Evolutionary conservation across 2,329 filamentous ascomycete species (phyloP).

Genomic region (Aspergillus unguis): DNA sequence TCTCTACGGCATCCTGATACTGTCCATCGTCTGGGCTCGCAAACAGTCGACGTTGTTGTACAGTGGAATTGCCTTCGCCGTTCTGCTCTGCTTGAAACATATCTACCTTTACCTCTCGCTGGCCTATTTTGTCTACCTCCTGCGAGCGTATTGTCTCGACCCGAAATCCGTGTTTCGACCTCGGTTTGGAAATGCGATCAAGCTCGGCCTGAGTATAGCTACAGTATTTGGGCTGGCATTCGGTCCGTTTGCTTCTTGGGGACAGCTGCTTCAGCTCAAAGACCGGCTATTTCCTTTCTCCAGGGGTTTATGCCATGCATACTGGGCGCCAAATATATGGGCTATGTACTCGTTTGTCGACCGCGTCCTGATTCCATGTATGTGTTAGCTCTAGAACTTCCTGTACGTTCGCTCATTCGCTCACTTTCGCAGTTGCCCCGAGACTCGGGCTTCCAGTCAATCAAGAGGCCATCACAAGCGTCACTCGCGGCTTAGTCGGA

Average conservation of each 20-base stretch:
- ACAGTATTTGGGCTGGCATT: constrained; percentile 76
- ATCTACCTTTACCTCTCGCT: constrained; percentile 96
- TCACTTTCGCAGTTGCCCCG: constrained; percentile 66
- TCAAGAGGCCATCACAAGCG: constrained; percentile 72
- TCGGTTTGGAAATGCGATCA: constrained; percentile 73
- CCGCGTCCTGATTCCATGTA: constrained; percentile 75
- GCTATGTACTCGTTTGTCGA: constrained; percentile 93
- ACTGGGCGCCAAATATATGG: constrained; percentile 98
- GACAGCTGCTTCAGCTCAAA: constrained; percentile 78
- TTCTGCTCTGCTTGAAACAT: constrained; percentile 89
- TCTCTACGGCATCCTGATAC: constrained; percentile 84
- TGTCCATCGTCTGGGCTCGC: constrained; percentile 80
- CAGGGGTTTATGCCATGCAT: constrained; percentile 89
- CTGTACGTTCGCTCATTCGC: constrained; percentile 12
- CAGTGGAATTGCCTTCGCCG: constrained; percentile 80
- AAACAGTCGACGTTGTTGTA: constrained; percentile 69
- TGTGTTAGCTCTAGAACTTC: constrained; percentile 29
- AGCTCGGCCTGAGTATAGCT: constrained; percentile 71
- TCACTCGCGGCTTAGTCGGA: constrained; percentile 87
- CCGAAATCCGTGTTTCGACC: constrained; percentile 72
- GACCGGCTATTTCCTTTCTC: constrained; percentile 90
- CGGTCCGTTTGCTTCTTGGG: constrained; percentile 78
- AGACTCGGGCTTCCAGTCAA: constrained; percentile 72
- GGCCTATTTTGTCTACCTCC: constrained; percentile 89
- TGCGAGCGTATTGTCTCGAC: constrained; percentile 85